Evolutionary conservation across 2,329 filamentous ascomycete species (phyloP).

Genomic region (Ramichloridium luteum): DNA sequence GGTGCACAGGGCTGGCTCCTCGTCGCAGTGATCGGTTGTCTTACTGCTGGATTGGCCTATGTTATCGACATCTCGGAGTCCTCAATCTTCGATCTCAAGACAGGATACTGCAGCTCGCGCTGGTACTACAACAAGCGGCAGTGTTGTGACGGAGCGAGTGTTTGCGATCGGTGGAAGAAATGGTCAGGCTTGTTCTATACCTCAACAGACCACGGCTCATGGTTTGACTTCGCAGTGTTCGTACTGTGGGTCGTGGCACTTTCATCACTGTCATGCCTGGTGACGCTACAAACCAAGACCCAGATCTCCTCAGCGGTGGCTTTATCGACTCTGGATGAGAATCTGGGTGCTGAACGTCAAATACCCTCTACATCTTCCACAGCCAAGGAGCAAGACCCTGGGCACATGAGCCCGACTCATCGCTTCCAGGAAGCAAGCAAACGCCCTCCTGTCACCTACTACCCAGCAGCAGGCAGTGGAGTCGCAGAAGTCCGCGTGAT

Average conservation of each 20-base stretch:
- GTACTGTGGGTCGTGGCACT: constrained; percentile 59
- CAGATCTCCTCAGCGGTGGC: constrained; percentile 81
- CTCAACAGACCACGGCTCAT: constrained; percentile 36
- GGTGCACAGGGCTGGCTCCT: constrained; percentile 88
- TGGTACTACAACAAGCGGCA: constrained; percentile 64
- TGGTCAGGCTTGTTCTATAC: constrained; percentile 51
- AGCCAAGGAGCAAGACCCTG: constrained; percentile 31
- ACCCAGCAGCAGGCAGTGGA: constrained; percentile 88
- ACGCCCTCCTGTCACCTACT: constrained; percentile 73
- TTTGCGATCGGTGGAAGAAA: constrained; percentile 48
- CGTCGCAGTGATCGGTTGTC: constrained; percentile 74
- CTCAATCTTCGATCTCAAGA: constrained; percentile 78
- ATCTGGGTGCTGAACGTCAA: constrained; percentile 59
- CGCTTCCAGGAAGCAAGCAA: constrained; percentile 27
- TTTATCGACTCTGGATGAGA: constrained; percentile 82
- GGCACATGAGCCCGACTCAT: constrained; percentile 28
- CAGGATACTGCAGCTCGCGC: constrained; percentile 61
- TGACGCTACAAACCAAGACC: constrained; percentile 86
- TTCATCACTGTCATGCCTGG: constrained; percentile 57
- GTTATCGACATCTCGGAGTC: constrained; percentile 78
- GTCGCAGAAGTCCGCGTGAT: constrained; percentile 97
- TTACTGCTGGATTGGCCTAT: constrained; percentile 79
- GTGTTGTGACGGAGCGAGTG: constrained; percentile 46
- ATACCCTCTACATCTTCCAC: constrained; percentile 22
- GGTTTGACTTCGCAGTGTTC: constrained; percentile 70